These are phyloP conservation scores for Physaria fendleri DNA, from an alignment of 345 rosid species.

Conservation along the genomic window DNA sequence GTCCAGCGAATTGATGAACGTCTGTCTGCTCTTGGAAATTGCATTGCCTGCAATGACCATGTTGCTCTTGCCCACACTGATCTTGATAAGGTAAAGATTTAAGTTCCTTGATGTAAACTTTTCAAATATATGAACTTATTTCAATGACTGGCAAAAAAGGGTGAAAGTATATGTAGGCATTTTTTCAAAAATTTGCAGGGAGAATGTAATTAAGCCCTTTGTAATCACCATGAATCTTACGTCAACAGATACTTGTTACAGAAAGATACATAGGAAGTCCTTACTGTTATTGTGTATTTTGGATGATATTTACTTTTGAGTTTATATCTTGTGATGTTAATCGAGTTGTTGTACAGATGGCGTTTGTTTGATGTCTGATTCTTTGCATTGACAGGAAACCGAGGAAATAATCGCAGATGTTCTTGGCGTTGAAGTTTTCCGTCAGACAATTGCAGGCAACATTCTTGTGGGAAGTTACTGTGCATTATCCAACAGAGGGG, in stretches of 20 bases:
- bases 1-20: conserved; percentile 76
- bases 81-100: no score
- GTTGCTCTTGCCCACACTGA: conserved; percentile 77
- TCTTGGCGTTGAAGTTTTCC: conserved; percentile 91
- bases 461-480: conserved; percentile 94
- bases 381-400: conserved; percentile 44
- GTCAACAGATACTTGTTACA: no score
- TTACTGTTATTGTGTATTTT: no score
- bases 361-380: neutral
- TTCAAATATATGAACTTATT: neutral
- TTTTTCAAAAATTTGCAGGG: neutral
- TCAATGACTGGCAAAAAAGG: neutral
- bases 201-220: neutral
- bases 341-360: no score
- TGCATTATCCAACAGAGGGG: conserved; percentile 79
- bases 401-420: conserved; percentile 94
- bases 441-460: conserved; percentile 92
- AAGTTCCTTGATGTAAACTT: neutral
- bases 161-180: neutral
- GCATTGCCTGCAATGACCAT: conserved; percentile 80
- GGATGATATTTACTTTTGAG: no score
- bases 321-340: neutral
- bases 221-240: neutral
- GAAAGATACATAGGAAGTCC: no score
- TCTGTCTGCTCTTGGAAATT: conserved; percentile 74